These are phyloP conservation scores for Crataegus laevigata DNA, from an alignment of 306 rosid genomes.

Conservation along the genomic window DNA sequence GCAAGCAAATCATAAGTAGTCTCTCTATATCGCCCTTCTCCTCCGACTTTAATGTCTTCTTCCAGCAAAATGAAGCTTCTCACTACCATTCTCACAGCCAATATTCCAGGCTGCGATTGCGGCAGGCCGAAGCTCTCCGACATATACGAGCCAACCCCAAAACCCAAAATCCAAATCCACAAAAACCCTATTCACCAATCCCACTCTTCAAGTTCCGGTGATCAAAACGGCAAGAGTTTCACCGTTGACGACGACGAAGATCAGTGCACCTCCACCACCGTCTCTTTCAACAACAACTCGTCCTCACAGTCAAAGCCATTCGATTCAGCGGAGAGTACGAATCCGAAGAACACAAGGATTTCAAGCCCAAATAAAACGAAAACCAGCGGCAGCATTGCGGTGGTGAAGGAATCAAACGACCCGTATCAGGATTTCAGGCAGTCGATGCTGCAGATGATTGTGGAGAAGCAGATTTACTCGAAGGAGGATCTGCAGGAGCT, in stretches of 20 bases:
- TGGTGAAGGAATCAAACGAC: constrained; percentile 39
- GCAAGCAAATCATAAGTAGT: neutral
- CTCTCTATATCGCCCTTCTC: neutral
- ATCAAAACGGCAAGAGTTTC: constrained; percentile 3
- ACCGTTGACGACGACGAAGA: constrained; percentile 17
- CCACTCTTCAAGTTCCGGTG: constrained; percentile 29
- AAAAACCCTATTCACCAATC: neutral
- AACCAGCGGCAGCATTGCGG: constrained; percentile 24
- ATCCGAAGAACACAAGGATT: neutral
- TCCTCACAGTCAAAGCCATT: neutral
- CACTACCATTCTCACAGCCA: constrained; percentile 29
- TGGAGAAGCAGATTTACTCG: constrained; percentile 35
- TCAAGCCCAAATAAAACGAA: constrained; percentile 21
- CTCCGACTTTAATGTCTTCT: constrained; percentile 34
- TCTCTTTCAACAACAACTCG: constrained; percentile 8
- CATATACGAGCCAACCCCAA: constrained; percentile 38
- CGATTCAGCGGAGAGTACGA: constrained; percentile 16
- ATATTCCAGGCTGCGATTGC: constrained; percentile 37
- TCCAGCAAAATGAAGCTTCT: constrained; percentile 29
- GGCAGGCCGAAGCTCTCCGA: constrained; percentile 23
- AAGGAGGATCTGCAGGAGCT: constrained; percentile 39
- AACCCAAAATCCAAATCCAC: constrained; percentile 8
- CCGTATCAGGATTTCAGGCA: constrained; percentile 38
- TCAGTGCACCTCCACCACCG: constrained; percentile 27
- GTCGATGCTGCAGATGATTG: constrained; percentile 47